Percentiles rank a stretch among this genome's conserved stretches.
Conservation (phyloP, 352 stramenopile species). For the Globisporangium iwayamae region DNA sequence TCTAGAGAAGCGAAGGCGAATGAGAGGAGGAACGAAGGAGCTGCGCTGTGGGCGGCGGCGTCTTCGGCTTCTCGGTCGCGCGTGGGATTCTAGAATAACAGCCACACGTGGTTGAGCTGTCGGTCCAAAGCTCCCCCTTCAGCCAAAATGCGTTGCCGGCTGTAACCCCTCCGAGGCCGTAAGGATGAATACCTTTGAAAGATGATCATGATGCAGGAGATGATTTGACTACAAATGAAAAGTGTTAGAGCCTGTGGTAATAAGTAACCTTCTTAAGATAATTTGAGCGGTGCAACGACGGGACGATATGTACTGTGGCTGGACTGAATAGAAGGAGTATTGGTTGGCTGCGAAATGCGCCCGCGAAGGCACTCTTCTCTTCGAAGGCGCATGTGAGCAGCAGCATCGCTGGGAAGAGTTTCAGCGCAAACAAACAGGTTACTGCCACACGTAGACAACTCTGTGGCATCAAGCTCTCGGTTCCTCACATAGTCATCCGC, state of each 20-base stretch:
- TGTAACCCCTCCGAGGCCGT: background rate
- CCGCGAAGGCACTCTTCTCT: background rate
- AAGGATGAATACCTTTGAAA: constrained; percentile 1
- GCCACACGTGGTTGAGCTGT: constrained; percentile 12
- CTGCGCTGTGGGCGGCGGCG: background rate
- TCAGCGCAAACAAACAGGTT: background rate
- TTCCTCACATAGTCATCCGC: too few species aligned
- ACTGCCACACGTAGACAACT: background rate
- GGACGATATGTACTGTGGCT: background rate
- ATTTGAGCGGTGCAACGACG: background rate
- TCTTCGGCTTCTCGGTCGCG: background rate
- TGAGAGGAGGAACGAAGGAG: background rate
- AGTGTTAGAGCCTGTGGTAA: background rate
- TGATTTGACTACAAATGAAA: too few species aligned
- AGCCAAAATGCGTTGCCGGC: too few species aligned
- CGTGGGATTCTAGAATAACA: constrained; percentile 26
- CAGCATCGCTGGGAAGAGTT: too few species aligned
- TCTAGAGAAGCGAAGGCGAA: background rate
- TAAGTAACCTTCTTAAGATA: background rate
- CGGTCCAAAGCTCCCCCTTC: constrained; percentile 1
- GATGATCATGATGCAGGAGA: background rate
- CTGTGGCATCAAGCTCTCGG: too few species aligned
- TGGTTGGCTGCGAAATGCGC: constrained; percentile 16
- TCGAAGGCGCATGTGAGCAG: background rate
- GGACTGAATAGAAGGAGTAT: constrained; percentile 20